Percentiles rank a stretch among this genome's conserved stretches.
Conservation (phyloP, 2,329 filamentous ascomycete species). For the Phialophora chinensis region DNA sequence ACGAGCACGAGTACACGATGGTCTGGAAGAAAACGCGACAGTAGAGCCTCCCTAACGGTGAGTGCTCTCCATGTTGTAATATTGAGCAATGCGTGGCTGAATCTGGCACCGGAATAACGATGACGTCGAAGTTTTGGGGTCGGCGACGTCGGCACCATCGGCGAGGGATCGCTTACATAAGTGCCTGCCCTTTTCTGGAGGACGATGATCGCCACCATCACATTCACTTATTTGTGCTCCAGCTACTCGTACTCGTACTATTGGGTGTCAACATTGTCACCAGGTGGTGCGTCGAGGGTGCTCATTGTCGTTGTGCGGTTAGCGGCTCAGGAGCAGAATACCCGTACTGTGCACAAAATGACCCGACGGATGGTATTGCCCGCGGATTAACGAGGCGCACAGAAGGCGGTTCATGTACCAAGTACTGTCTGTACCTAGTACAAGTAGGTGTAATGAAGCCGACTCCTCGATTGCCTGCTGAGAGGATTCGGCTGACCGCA, state of each 20-base stretch:
- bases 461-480: neutral
- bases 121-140: neutral
- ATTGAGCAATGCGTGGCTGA: neutral
- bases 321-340: neutral
- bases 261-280: neutral
- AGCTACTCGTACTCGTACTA: too few relatives aligned
- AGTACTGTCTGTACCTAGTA: neutral
- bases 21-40: neutral
- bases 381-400: too few relatives aligned
- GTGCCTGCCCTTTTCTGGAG: too few relatives aligned
- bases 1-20: too few relatives aligned
- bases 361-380: neutral
- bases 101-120: neutral
- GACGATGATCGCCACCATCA: neutral
- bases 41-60: neutral
- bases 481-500: neutral
- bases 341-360: neutral
- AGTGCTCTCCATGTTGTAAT: slow-evolving; percentile 5
- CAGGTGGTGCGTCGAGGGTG: neutral
- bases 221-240: neutral
- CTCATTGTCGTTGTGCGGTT: neutral
- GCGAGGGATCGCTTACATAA: neutral
- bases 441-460: neutral
- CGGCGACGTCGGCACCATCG: neutral
- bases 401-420: neutral